These are phyloP conservation scores for Prunella vulgaris DNA, from an alignment of 257 asterid genomes.

Conservation along the genomic window DNA sequence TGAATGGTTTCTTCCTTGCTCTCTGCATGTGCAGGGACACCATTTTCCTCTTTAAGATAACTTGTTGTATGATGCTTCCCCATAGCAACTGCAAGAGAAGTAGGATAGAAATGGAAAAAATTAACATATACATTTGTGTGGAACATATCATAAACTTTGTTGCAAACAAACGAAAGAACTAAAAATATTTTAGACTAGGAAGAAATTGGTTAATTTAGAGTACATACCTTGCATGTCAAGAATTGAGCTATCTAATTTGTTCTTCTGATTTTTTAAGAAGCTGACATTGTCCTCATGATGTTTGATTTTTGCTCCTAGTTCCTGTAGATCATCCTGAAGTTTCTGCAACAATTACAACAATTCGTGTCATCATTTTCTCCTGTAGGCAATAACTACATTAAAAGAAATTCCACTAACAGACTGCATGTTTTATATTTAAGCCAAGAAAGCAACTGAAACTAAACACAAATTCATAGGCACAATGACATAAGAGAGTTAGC, in stretches of 20 bases:
- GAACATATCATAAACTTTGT: background rate
- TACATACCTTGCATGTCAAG: conserved; percentile 56
- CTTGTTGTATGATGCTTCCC: conserved; percentile 45
- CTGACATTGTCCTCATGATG: conserved; percentile 60
- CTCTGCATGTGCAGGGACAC: conserved; percentile 19
- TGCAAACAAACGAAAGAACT: background rate
- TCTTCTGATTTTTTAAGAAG: conserved; percentile 39
- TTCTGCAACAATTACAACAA: conserved; percentile 41
- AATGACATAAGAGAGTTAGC: background rate
- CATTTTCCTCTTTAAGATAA: conserved; percentile 25
- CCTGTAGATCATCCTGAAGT: conserved; percentile 54
- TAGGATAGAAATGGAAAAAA: background rate
- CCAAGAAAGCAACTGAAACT: background rate
- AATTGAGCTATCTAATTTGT: conserved; percentile 51
- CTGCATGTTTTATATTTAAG: background rate
- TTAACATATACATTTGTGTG: no score
- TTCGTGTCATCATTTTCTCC: conserved; percentile 1
- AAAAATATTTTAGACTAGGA: background rate
- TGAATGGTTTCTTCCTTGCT: conserved; percentile 45
- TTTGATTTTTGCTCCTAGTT: conserved; percentile 55
- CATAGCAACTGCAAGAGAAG: conserved; percentile 45
- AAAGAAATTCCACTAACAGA: background rate
- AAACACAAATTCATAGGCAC: conserved; percentile 1
- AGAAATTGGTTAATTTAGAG: background rate
- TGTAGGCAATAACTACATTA: background rate